Conservation (phyloP, 805 yeast species). For the Cyberlindnera maritima region DNA sequence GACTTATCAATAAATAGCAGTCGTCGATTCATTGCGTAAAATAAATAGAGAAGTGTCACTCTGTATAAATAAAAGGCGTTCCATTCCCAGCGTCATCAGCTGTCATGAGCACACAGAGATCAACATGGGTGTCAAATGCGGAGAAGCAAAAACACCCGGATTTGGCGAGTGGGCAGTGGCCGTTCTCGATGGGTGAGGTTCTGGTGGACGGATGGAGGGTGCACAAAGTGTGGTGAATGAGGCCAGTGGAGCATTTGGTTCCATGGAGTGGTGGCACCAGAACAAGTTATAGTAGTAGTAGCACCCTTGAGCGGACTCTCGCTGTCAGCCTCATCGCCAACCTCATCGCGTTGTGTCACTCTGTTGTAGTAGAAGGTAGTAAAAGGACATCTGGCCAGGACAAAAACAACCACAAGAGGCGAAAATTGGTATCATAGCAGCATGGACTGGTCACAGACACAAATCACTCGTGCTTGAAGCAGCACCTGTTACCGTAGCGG, state of each 20-base stretch:
- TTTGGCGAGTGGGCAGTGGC: not conserved
- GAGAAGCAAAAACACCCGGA: constrained; percentile 2
- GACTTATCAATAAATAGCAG: constrained; percentile 6
- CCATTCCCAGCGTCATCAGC: not conserved
- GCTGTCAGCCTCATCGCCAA: too few species aligned
- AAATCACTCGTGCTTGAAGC: constrained; percentile 73
- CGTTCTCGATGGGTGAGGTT: too few species aligned
- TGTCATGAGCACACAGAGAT: not conserved
- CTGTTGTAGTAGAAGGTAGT: not conserved
- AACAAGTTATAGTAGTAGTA: too few species aligned
- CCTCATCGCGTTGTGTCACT: too few species aligned
- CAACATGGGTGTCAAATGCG: constrained; percentile 1
- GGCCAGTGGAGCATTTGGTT: too few species aligned
- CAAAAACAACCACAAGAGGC: not conserved
- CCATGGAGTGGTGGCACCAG: too few species aligned
- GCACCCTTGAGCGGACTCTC: too few species aligned
- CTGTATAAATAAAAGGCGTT: not conserved
- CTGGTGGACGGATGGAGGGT: too few species aligned
- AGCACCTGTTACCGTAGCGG: constrained; percentile 87
- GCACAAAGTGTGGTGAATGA: too few species aligned
- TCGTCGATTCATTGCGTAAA: constrained; percentile 13
- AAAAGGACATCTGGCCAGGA: not conserved
- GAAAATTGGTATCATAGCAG: too few species aligned
- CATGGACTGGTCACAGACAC: not conserved
- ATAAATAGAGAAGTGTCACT: constrained; percentile 9